phyloP scores from a whole-genome alignment of 208 protist species.

The Crithidia thermophila region DNA sequence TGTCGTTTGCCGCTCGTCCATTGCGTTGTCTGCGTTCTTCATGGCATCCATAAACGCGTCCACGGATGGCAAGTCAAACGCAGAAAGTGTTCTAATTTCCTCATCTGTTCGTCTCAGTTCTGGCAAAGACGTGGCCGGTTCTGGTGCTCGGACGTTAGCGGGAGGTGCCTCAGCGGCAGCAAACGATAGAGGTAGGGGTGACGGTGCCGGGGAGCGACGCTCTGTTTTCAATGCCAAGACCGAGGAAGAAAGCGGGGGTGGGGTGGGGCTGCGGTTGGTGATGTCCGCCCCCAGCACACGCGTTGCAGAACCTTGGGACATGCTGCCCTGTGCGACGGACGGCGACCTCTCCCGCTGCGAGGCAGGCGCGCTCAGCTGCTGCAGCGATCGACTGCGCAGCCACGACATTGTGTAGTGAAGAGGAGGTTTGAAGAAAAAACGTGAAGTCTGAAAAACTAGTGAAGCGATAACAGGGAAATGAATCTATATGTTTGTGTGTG shows the following conservation, averaged over 20 bases:
- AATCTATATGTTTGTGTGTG: too few relatives aligned
- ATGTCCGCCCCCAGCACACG: constrained; percentile 7
- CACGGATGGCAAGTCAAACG: background rate
- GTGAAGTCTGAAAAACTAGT: background rate
- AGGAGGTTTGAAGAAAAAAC: background rate
- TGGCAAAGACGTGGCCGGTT: too few relatives aligned
- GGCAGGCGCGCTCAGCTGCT: background rate
- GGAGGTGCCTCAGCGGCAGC: too few relatives aligned
- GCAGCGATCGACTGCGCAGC: constrained; percentile 4
- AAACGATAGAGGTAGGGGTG: too few relatives aligned
- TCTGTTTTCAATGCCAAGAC: too few relatives aligned
- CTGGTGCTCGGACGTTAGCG: too few relatives aligned
- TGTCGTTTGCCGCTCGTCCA: background rate
- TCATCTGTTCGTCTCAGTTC: background rate
- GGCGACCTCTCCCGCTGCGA: constrained; percentile 5
- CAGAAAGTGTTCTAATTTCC: background rate
- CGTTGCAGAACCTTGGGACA: background rate
- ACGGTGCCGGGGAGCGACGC: too few relatives aligned
- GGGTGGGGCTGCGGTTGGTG: constrained; percentile 17
- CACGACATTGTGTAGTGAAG: background rate
- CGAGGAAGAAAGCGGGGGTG: background rate
- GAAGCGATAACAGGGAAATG: too few relatives aligned
- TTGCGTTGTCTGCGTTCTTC: background rate
- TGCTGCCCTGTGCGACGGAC: background rate
- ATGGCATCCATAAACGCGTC: constrained; percentile 1